phyloP scores from a whole-genome alignment of 441 rosid species.

The Populus hybrid region DNA sequence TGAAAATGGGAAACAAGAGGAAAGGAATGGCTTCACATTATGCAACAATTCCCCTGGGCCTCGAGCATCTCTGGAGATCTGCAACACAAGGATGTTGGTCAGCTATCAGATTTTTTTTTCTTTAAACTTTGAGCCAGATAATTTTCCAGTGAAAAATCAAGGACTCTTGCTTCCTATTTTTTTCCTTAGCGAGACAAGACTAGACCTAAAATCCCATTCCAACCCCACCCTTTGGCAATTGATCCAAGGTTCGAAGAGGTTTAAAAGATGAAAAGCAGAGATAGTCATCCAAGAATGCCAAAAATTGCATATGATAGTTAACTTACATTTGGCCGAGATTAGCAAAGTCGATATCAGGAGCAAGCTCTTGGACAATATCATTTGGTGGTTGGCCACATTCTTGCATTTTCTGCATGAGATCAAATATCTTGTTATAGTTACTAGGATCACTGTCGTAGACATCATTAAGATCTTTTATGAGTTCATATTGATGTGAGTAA shows the following conservation, averaged over 20 bases:
- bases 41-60: slow-evolving; percentile 68
- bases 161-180: not conserved
- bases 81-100: slow-evolving; percentile 27
- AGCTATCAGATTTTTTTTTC: slow-evolving; percentile 14
- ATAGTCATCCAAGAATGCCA: not conserved
- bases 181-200: too few relatives aligned
- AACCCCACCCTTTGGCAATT: not conserved
- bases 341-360: slow-evolving; percentile 80
- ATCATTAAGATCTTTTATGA: slow-evolving; percentile 71
- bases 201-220: not conserved
- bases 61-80: slow-evolving; percentile 86
- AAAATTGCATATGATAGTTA: not conserved
- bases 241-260: not conserved
- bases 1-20: not conserved
- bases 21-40: slow-evolving; percentile 52
- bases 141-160: not conserved
- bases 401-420: slow-evolving; percentile 98
- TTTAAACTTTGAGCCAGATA: not conserved
- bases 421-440: slow-evolving; percentile 72
- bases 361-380: slow-evolving; percentile 85
- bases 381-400: slow-evolving; percentile 98
- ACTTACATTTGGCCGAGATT: slow-evolving; percentile 84
- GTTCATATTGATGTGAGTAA: slow-evolving; percentile 64
- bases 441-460: slow-evolving; percentile 81
- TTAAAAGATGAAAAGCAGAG: not conserved